These are phyloP conservation scores for Fusarium albosuccineum DNA, from an alignment of 2,329 filamentous ascomycete species.

Conservation along the genomic window DNA sequence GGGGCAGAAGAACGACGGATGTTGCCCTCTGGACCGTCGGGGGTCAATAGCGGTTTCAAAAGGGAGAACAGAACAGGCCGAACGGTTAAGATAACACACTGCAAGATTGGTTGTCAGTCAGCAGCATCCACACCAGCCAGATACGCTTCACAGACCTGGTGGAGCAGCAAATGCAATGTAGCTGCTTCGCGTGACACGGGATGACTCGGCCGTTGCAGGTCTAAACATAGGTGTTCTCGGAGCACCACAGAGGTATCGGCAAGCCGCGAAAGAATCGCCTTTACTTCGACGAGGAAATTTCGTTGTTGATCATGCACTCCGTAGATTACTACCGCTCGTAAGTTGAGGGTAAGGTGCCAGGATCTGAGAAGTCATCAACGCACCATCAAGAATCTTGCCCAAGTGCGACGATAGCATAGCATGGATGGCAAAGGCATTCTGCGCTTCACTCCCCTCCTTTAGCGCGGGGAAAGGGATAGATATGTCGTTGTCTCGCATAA, in stretches of 20 bases:
- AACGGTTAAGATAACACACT: constrained; percentile 39
- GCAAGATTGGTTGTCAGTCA: background rate
- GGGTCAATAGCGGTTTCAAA: constrained; percentile 27
- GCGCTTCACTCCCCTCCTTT: constrained; percentile 17
- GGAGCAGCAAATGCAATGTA: constrained; percentile 32
- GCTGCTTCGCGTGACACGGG: constrained; percentile 37
- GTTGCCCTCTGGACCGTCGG: background rate
- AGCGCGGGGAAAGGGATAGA: constrained; percentile 34
- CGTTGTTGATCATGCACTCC: constrained; percentile 23
- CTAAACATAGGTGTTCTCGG: constrained; percentile 22
- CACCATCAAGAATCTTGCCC: constrained; percentile 40
- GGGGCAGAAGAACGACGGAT: constrained; percentile 21
- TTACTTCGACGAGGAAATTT: constrained; percentile 37
- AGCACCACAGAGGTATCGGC: constrained; percentile 31
- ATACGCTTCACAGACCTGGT: constrained; percentile 23
- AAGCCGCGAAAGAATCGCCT: constrained; percentile 31
- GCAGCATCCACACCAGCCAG: too few species aligned
- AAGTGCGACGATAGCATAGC: constrained; percentile 34
- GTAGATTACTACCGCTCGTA: constrained; percentile 26
- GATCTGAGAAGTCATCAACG: background rate
- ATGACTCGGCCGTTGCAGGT: constrained; percentile 20
- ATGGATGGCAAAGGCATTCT: constrained; percentile 37
- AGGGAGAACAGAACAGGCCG: constrained; percentile 38
- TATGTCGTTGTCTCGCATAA: constrained; percentile 36
- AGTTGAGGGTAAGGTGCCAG: background rate